phyloP scores from a whole-genome alignment of 805 yeast species.

The Candida chilensis region DNA sequence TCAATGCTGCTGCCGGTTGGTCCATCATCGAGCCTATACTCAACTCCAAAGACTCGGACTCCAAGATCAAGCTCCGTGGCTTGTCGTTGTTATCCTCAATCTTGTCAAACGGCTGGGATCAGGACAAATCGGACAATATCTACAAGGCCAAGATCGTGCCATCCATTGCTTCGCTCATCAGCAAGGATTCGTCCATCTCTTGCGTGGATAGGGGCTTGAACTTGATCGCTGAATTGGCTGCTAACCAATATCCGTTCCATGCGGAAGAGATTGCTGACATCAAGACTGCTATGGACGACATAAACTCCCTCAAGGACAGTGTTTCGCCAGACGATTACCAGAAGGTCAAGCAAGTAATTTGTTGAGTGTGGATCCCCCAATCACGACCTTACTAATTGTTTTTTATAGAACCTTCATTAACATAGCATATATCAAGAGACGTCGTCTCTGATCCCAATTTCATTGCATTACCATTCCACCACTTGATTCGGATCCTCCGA shows the following conservation, averaged over 20 bases:
- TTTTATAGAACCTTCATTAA: conserved; percentile 8
- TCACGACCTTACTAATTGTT: conserved; percentile 7
- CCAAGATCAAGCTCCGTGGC: conserved; percentile 41
- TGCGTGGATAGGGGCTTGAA: conserved; percentile 50
- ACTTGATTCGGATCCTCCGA: conserved; percentile 41
- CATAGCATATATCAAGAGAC: conserved; percentile 7
- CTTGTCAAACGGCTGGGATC: conserved; percentile 39
- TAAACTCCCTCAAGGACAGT: conserved; percentile 34
- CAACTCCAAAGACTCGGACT: conserved; percentile 6
- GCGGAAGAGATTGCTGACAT: conserved; percentile 29
- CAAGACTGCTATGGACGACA: conserved; percentile 19
- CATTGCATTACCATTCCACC: conserved; percentile 5
- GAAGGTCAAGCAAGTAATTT: conserved; percentile 33
- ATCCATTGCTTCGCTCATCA: conserved; percentile 20
- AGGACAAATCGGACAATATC: conserved; percentile 28
- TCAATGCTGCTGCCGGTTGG: conserved; percentile 60
- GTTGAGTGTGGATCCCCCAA: neutral
- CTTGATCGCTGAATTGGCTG: conserved; percentile 35
- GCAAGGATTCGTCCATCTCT: conserved; percentile 29
- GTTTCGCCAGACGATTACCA: conserved; percentile 47
- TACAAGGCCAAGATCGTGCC: conserved; percentile 19
- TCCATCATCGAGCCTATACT: conserved; percentile 24
- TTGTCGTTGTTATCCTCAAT: conserved; percentile 53
- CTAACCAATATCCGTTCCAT: conserved; percentile 34
- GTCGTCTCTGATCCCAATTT: conserved; percentile 3